phyloP scores from a whole-genome alignment of 2,329 filamentous ascomycete species.

The Tolypocladium tundrense region DNA sequence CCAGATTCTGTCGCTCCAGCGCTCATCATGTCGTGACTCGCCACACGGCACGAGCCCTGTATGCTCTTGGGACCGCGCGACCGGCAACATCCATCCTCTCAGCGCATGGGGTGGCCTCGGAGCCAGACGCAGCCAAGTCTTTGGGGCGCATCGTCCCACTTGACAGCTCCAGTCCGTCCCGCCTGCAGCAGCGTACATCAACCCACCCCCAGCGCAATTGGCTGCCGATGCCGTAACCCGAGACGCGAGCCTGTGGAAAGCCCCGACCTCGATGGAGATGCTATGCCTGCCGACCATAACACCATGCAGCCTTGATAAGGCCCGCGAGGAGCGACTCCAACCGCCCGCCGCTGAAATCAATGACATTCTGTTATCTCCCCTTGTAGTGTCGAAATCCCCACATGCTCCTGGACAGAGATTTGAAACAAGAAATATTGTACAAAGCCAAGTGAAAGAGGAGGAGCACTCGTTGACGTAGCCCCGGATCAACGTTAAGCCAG shows the following conservation, averaged over 20 bases:
- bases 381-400: background rate
- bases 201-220: background rate
- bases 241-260: background rate
- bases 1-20: background rate
- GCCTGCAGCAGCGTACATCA: background rate
- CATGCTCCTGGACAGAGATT: background rate
- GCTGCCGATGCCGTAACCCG: background rate
- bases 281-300: background rate
- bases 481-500: background rate
- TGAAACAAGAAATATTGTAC: background rate
- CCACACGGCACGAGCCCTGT: background rate
- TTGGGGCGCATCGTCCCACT: slow-evolving; percentile 1
- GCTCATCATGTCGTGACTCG: background rate
- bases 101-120: background rate
- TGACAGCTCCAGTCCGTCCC: background rate
- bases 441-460: background rate
- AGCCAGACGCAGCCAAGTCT: background rate
- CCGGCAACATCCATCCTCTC: background rate
- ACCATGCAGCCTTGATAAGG: background rate
- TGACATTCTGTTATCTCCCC: background rate
- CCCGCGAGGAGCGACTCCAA: background rate
- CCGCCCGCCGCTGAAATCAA: background rate
- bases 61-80: background rate
- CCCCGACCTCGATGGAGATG: background rate
- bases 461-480: background rate